Conservation (phyloP, 2,329 filamentous ascomycete species). For the Aureobasidium sp. region DNA sequence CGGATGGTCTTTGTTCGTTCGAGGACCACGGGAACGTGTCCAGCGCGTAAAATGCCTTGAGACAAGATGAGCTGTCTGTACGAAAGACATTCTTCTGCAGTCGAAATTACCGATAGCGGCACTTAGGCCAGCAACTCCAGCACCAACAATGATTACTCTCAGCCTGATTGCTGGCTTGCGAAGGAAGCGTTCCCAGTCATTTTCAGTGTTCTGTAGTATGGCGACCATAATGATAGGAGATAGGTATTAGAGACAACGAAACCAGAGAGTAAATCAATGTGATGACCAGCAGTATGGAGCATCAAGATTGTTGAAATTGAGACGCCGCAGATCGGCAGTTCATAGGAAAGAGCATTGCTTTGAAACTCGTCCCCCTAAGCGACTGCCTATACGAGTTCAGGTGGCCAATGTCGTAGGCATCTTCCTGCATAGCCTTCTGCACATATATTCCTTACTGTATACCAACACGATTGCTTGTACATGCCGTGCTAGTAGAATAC, state of each 20-base stretch:
- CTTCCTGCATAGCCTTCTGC: too few relatives aligned
- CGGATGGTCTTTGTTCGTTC: conserved; percentile 36
- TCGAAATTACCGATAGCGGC: conserved; percentile 20
- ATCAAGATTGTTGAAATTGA: too few relatives aligned
- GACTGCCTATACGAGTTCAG: too few relatives aligned
- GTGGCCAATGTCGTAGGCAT: too few relatives aligned
- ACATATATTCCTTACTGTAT: too few relatives aligned
- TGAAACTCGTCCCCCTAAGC: too few relatives aligned
- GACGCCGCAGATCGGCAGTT: too few relatives aligned
- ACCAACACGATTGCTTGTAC: too few relatives aligned
- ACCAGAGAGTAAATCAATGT: background rate
- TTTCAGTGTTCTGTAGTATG: conserved; percentile 14
- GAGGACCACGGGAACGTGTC: conserved; percentile 29
- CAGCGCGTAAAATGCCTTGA: background rate
- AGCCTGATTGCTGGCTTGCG: conserved; percentile 14
- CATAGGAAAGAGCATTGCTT: too few relatives aligned
- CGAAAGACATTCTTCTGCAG: too few relatives aligned
- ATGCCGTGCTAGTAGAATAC: too few relatives aligned
- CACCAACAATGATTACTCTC: conserved; percentile 47
- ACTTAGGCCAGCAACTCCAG: conserved; percentile 47
- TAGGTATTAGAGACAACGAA: background rate
- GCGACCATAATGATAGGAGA: background rate
- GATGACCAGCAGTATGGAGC: background rate
- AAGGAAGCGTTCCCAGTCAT: background rate
- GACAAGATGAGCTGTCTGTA: too few relatives aligned